Evolutionary conservation across 1,139 yeast species (phyloP).

Genomic region (Saccharomyces pastorianus): DNA sequence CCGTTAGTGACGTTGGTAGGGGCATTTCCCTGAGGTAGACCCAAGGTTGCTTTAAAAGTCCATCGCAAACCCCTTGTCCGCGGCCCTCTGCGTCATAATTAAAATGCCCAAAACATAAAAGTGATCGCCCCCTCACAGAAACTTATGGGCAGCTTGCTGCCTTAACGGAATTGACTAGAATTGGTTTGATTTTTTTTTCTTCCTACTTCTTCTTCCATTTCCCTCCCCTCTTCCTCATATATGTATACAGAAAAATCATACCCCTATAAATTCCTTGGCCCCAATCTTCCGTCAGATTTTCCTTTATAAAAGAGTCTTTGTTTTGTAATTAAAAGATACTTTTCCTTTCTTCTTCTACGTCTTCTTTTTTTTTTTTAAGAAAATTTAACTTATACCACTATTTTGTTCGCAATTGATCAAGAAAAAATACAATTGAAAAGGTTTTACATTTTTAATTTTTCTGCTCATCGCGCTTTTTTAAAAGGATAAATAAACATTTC

Average conservation of each 20-base stretch:
- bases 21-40: neutral
- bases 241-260: neutral
- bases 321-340: neutral
- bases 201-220: neutral
- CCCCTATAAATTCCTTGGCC: neutral
- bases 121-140: slow-evolving; percentile 1
- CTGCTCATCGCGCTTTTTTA: neutral
- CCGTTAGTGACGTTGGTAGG: neutral
- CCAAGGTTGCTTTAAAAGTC: neutral
- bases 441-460: neutral
- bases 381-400: neutral
- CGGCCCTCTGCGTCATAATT: neutral
- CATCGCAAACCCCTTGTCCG: slow-evolving; percentile 1
- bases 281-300: neutral
- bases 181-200: neutral
- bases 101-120: neutral
- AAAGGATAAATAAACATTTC: neutral
- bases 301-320: neutral
- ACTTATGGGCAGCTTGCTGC: neutral
- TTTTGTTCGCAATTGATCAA: neutral
- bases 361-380: neutral
- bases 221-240: neutral
- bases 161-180: neutral
- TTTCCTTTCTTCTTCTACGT: neutral
- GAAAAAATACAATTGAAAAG: neutral